A percentile compares a stretch with the other conserved stretches of the same genome.
These are phyloP conservation scores for Venturia effusa DNA, from an alignment of 2,329 filamentous ascomycete genomes.

Conservation along the genomic window DNA sequence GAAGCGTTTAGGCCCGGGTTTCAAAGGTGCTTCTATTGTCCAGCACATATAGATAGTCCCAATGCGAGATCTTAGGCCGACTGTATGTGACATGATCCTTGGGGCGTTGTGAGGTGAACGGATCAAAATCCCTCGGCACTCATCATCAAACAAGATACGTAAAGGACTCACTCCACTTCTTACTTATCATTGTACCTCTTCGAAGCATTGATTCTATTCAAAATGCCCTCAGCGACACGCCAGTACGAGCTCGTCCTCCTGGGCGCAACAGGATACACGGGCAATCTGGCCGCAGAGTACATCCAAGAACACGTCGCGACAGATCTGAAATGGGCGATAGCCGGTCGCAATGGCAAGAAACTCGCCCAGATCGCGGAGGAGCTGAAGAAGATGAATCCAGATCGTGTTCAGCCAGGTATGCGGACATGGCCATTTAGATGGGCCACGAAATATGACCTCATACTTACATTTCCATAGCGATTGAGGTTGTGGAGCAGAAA, in stretches of 20 bases:
- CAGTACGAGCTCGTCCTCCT: slow-evolving; percentile 57
- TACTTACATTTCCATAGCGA: slow-evolving; percentile 14
- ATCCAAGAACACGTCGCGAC: slow-evolving; percentile 61
- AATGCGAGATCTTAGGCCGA: too few species aligned
- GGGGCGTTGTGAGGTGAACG: neutral
- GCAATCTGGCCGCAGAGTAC: slow-evolving; percentile 64
- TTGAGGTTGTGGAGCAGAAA: slow-evolving; percentile 36
- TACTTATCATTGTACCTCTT: neutral
- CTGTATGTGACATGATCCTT: neutral
- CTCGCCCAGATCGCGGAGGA: slow-evolving; percentile 58
- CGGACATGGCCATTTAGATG: neutral
- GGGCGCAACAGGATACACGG: slow-evolving; percentile 73
- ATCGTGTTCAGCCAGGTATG: slow-evolving; percentile 60
- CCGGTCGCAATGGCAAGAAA: slow-evolving; percentile 70
- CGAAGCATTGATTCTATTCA: neutral
- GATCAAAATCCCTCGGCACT: neutral
- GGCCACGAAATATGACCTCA: neutral
- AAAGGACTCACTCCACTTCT: neutral
- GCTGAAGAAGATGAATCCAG: slow-evolving; percentile 54
- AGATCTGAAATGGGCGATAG: slow-evolving; percentile 76
- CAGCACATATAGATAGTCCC: too few species aligned
- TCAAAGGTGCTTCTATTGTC: too few species aligned
- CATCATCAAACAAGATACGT: neutral
- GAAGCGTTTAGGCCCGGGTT: too few species aligned
- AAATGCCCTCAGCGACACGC: slow-evolving; percentile 1